Base-by-base conservation (phyloP, 345 rosid species). In the Eucalyptus curtisii region DNA sequence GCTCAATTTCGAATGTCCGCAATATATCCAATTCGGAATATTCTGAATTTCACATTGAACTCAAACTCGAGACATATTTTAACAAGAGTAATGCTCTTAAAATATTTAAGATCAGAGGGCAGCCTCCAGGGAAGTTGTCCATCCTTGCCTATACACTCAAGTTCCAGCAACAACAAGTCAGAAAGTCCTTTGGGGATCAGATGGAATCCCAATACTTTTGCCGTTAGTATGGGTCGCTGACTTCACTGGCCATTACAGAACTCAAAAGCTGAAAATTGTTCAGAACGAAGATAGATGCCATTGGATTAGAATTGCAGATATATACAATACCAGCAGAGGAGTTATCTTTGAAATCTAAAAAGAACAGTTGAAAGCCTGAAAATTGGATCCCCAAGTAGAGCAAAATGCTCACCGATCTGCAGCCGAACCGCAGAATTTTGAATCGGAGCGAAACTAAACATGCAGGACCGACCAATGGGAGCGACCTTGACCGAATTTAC, bases 121-220 rank as follows among this genome's bases (percentile, higher is more conserved):
- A 97, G 90, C 80, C 85, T 95, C 99, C 97, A 98, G 1, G 97
- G 99, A 61, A 96, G 91, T 55, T 93, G 94, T 87, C 99, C 98
- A 84, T 95, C 97, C 91, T 95, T 96, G 24, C 98, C 98, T 22
- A 98, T 97, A 71, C 99, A 99, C 95, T 86, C 91, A 91, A 30
- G 99, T 98, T 20, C 97, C 97, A 89, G 99, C 97, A 96, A 98
- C 90, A 88, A 97, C 95, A n/a, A n/a, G n/a, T 90, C 96, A 98
- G 92, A 93, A 96, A 64, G 93, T 90, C 89, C 98, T 94, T 88
- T 82, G 93, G 1, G 92, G 93, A 90, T 89, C 91, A 86, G 95
- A 93, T 85, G 89, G 89, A 86, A 50, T 86, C 22, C 89, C 93
- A 88, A 93, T 91, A 91, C 93, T 27, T 11, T 45, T 90, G 64